Evolutionary conservation across 2,329 filamentous ascomycete genomes (phyloP), one percentile per base, ranked within the genome.

Genomic region (Sclerotinia borealis): DNA sequence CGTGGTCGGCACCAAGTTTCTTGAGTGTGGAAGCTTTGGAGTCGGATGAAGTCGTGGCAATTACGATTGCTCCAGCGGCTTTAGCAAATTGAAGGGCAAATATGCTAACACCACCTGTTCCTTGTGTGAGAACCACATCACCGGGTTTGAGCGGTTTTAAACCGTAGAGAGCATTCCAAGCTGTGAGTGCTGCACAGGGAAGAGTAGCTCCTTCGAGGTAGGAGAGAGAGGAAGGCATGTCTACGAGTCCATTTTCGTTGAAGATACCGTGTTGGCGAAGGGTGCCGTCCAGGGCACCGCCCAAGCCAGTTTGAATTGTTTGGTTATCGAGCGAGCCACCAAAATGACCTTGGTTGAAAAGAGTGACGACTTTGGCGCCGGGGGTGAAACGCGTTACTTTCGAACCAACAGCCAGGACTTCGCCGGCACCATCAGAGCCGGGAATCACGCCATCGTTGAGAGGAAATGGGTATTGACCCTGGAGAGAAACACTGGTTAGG

Each of bases 151-250:
- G 49, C 1, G 67, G 61, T 75, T 76, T 72, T 56, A 67, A 80
- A 51, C 83, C 83, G 58, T 81, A 85, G 4, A 85, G 72, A 8
- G 80, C 81, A 67, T 85, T 85, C 83, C 83, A 85, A 1, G 81
- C 80, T 0, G 83, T 84, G 13, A 85, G 64, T 1, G 77, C 82
- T 0, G 83, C 82, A 65, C 81, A 84, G 2, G 77, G 72, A 0
- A 85, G 74, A 0, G 81, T 84, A 31, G 78, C 76, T 1, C 77
- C 80, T 65, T 85, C 81, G 1, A 76, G 64, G 48, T 76, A 79
- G 60, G 68, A 77, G 5, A 85, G 72, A 19, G 78, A 79, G 4
- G 72, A 68, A 0, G 88, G 88, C 70, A 83, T 80, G 45, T 75
- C 72, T 10, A 91, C 85, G 3, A 91, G 79, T 0, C 85, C 86